Evolutionary conservation across 768 basidiomycete species (phyloP).

Genomic region (Hortiboletus campestris): DNA sequence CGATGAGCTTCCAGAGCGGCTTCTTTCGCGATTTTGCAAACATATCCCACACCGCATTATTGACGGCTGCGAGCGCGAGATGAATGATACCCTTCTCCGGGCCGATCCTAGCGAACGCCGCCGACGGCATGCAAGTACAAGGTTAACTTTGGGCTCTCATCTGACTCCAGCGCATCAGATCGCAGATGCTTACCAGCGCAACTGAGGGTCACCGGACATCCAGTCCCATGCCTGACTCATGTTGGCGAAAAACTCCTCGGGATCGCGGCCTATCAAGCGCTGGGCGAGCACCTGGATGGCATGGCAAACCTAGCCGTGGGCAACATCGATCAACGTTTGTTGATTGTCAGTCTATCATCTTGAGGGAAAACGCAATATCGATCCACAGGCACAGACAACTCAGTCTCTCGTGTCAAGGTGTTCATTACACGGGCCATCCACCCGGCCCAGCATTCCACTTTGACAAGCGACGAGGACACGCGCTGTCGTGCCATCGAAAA

Average conservation of each 20-base stretch:
- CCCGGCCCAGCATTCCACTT: not conserved
- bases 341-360: not conserved
- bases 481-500: not conserved
- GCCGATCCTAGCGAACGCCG: constrained; percentile 57
- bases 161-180: not conserved
- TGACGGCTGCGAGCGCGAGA: constrained; percentile 81
- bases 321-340: not conserved
- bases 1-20: constrained; percentile 89
- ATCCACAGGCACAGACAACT: not conserved
- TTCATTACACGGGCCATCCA: not conserved
- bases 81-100: constrained; percentile 94
- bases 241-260: constrained; percentile 76
- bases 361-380: not conserved
- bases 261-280: constrained; percentile 77
- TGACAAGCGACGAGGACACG: not conserved
- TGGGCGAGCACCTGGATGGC: constrained; percentile 69
- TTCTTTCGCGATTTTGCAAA: constrained; percentile 74
- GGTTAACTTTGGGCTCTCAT: not conserved
- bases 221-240: constrained; percentile 90
- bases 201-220: constrained; percentile 80
- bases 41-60: constrained; percentile 93
- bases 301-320: constrained; percentile 54
- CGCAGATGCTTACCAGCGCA: constrained; percentile 64
- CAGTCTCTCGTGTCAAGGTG: too few relatives aligned
- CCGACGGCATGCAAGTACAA: not conserved